Base-by-base conservation (phyloP, 257 asterid genomes). In the Orobanche coerulescens region DNA sequence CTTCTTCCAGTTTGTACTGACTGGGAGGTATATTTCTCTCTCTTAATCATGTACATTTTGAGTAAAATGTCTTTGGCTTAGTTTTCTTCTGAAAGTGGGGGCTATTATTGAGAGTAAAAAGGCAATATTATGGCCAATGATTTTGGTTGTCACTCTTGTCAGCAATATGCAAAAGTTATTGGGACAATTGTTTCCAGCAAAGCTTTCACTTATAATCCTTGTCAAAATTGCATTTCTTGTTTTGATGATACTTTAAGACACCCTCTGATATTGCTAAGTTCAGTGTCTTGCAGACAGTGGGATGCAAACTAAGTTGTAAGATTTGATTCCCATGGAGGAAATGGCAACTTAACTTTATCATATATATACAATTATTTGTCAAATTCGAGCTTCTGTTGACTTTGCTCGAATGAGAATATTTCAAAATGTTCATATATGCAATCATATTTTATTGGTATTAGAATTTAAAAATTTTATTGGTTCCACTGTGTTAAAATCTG, bases 1-100 rank as follows among this genome's bases (percentile, higher is more conserved):
- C 73, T 89, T 64, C 87, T 93, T 80, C 92, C 99, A 36, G 87
- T 90, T 73, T 93, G 99, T 79, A 77, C 86, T 24, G 94, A 93
- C 71, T 93, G 99, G 99, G 99, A 93, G 94, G 99, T 93, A 78
- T 47, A 68, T 75, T 39, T 51, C 44, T 37, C 31, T 43, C 62
- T 73, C 61, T 51, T 39, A 43, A 63, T 51, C 33, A 26, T 65
- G 64, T 33, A 48, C 42, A 31, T 30, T 15, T 59, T 53, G 5
- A 10, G 68, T 58, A 51, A 33, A 56, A 5, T 51, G 22, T 55
- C 9, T 46, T 57, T 62, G 47, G 50, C 56, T 14, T 42, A 55
- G 66, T 39, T 28, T 42, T 62, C 64, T 50, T 46, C 54, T 31
- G 59, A 42, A 61, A 66, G 18, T 14, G 43, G 25, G 25, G 30